These are phyloP conservation scores for Pittosporum tobira DNA, from an alignment of 129 eudicot species.

Conservation along the genomic window DNA sequence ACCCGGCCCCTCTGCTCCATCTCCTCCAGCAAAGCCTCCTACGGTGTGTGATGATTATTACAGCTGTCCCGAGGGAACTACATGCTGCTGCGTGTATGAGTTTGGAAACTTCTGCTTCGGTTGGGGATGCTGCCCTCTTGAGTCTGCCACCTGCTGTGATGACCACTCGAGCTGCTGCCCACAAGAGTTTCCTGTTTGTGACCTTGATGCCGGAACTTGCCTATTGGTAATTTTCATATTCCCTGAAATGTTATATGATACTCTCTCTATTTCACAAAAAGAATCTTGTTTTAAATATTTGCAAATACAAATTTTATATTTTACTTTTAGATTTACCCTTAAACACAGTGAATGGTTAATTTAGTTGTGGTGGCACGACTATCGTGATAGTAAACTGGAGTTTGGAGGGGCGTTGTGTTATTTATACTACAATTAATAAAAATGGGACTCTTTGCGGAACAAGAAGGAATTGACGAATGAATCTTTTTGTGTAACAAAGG, in stretches of 20 bases:
- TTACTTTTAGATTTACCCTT: too few relatives aligned
- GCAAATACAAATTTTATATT: neutral
- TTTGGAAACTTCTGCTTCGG: constrained; percentile 57
- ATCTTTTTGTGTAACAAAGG: too few relatives aligned
- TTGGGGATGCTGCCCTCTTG: constrained; percentile 92
- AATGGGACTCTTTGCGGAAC: too few relatives aligned
- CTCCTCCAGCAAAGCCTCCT: constrained; percentile 62
- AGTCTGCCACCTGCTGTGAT: constrained; percentile 81
- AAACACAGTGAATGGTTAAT: too few relatives aligned
- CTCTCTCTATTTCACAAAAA: too few relatives aligned
- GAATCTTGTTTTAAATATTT: too few relatives aligned
- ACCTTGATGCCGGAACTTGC: constrained; percentile 66
- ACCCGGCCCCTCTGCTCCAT: constrained; percentile 82
- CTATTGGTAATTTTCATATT: constrained; percentile 48
- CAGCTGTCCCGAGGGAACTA: constrained; percentile 57
- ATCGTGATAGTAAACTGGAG: too few relatives aligned
- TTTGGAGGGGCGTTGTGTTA: too few relatives aligned
- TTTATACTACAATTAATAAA: too few relatives aligned
- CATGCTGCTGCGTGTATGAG: constrained; percentile 78
- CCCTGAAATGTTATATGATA: too few relatives aligned
- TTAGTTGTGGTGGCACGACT: too few relatives aligned
- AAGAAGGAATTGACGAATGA: too few relatives aligned
- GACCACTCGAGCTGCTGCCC: constrained; percentile 94
- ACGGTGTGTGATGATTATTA: constrained; percentile 60
- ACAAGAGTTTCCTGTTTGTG: constrained; percentile 71